Percentiles rank a stretch among this genome's conserved stretches.
Evolutionary conservation across 2,329 filamentous ascomycete species (phyloP).

Genomic region (Exophiala mesophila): DNA sequence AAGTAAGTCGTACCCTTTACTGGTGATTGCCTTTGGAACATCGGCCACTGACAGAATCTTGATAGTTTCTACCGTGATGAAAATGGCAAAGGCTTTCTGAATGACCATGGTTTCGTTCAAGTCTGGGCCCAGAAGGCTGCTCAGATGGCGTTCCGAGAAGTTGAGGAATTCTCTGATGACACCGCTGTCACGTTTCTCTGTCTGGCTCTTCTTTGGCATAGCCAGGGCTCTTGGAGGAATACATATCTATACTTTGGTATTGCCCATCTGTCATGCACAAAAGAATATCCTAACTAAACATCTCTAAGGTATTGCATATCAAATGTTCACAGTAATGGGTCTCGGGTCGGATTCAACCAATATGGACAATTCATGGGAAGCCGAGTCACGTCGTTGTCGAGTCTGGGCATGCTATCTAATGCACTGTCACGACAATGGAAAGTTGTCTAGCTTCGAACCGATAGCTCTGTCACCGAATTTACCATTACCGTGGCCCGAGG

Average conservation of each 20-base stretch:
- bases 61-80: conserved; percentile 12
- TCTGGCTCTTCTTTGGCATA: conserved; percentile 14
- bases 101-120: conserved; percentile 13
- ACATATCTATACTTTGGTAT: conserved; percentile 9
- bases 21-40: background rate
- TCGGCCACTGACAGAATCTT: background rate
- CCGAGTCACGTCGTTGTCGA: conserved; percentile 11
- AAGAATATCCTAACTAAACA: no score
- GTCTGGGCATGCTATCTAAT: conserved; percentile 16
- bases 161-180: conserved; percentile 9
- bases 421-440: conserved; percentile 5
- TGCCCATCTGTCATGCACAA: background rate
- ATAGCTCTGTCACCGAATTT: conserved; percentile 1
- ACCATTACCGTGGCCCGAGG: conserved; percentile 9
- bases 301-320: no score
- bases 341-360: background rate
- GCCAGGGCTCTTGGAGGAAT: conserved; percentile 14
- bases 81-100: conserved; percentile 8
- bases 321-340: conserved; percentile 7
- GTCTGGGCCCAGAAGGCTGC: conserved; percentile 15
- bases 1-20: conserved; percentile 2
- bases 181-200: conserved; percentile 11
- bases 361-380: background rate
- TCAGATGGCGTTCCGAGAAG: conserved; percentile 8
- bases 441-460: conserved; percentile 6